These are phyloP conservation scores for Phytophthora sojae DNA, from an alignment of 352 stramenopile genomes.

Conservation along the genomic window DNA sequence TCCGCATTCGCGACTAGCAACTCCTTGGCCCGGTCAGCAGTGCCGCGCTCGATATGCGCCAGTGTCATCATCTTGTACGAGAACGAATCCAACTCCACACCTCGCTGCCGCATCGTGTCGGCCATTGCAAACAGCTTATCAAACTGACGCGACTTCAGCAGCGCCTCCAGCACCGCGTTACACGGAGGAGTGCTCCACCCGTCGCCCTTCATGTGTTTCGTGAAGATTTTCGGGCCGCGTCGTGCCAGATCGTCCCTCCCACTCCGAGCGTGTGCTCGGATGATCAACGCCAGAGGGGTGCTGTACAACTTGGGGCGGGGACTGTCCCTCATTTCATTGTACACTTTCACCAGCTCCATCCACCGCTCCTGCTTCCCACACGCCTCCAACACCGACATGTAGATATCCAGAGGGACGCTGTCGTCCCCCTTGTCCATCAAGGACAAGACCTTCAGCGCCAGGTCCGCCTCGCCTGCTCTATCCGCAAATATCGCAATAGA, in stretches of 20 bases:
- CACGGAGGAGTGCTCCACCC: constrained; percentile 1
- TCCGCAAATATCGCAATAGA: constrained; percentile 27
- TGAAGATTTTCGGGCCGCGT: constrained; percentile 17
- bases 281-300: constrained; percentile 8
- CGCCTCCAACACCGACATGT: constrained; percentile 14
- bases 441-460: constrained; percentile 18
- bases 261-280: constrained; percentile 16
- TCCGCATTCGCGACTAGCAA: constrained; percentile 14
- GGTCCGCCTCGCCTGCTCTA: constrained; percentile 4
- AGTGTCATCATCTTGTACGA: constrained; percentile 13
- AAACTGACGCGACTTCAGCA: constrained; percentile 11
- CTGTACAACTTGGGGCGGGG: constrained; percentile 11
- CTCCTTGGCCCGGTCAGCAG: constrained; percentile 7
- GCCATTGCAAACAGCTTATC: constrained; percentile 7
- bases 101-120: constrained; percentile 10
- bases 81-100: constrained; percentile 7
- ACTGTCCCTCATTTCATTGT: constrained; percentile 11
- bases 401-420: constrained; percentile 9
- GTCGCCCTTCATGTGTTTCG: constrained; percentile 7
- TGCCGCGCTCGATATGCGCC: constrained; percentile 17
- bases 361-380: constrained; percentile 19
- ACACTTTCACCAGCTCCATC: constrained; percentile 16
- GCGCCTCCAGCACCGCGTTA: constrained; percentile 16
- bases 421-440: constrained; percentile 8
- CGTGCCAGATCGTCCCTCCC: background rate